These are phyloP conservation scores for Stagonosporopsis chrysanthemi DNA, from an alignment of 2,329 filamentous ascomycete species.

Conservation along the genomic window DNA sequence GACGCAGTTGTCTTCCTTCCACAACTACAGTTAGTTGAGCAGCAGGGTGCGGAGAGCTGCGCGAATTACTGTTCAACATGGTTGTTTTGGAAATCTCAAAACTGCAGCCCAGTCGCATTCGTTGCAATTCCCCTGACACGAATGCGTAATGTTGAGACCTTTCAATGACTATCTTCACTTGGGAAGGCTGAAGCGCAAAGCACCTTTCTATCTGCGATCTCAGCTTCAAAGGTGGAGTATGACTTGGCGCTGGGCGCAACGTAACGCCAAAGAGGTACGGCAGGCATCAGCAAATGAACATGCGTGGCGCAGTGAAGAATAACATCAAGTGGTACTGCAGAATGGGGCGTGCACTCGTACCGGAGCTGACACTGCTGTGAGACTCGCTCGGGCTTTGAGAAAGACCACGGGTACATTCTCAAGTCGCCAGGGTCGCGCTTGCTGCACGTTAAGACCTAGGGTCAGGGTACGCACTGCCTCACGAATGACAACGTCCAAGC, in stretches of 20 bases:
- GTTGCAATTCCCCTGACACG: not conserved
- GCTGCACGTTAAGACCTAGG: conserved; percentile 6
- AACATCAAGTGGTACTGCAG: not conserved
- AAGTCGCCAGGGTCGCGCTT: conserved; percentile 19
- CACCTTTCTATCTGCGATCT: conserved; percentile 13
- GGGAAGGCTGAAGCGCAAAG: conserved; percentile 3
- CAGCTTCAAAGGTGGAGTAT: conserved; percentile 16
- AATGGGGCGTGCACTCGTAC: not conserved
- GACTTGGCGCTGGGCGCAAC: conserved; percentile 21
- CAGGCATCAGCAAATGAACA: conserved; percentile 4
- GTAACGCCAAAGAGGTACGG: conserved; percentile 10
- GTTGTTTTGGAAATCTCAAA: not conserved
- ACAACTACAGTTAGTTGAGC: not conserved
- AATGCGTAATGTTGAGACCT: conserved; percentile 6
- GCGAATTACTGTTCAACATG: not conserved
- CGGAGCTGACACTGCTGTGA: not conserved
- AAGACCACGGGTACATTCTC: not conserved
- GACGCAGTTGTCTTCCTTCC: not conserved
- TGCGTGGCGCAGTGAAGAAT: conserved; percentile 2
- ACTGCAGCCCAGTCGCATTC: no score
- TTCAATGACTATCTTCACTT: conserved; percentile 10
- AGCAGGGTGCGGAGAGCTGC: not conserved
- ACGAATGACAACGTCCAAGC: conserved; percentile 23
- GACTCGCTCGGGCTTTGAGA: not conserved
- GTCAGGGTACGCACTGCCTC: conserved; percentile 27